A percentile compares a stretch with the other conserved stretches of the same genome.
phyloP scores from a whole-genome alignment of 2,329 filamentous ascomycete species.

The Colletotrichum destructivum region DNA sequence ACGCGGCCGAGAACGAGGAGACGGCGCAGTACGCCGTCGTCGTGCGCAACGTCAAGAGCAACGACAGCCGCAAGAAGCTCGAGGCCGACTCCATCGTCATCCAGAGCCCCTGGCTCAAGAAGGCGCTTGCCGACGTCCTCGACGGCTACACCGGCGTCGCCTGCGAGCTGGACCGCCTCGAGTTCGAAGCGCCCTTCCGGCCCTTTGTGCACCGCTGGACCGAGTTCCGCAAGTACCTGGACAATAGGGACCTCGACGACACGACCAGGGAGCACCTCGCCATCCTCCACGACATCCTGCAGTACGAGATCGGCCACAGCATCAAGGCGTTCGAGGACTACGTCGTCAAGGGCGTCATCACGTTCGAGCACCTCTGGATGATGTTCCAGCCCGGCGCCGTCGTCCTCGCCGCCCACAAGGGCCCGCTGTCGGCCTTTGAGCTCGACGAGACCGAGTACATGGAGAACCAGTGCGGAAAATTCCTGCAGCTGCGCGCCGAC shows the following conservation, averaged over 20 bases:
- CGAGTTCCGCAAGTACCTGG: slow-evolving; percentile 58
- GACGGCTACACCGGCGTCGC: slow-evolving; percentile 73
- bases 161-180: slow-evolving; percentile 71
- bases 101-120: slow-evolving; percentile 74
- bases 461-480: slow-evolving; percentile 54
- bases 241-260: slow-evolving; percentile 58
- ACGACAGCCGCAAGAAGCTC: slow-evolving; percentile 72
- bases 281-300: slow-evolving; percentile 63
- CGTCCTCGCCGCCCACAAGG: slow-evolving; percentile 57
- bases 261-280: slow-evolving; percentile 62
- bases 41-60: slow-evolving; percentile 70
- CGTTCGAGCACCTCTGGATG: slow-evolving; percentile 68
- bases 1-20: slow-evolving; percentile 72
- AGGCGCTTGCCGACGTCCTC: slow-evolving; percentile 68
- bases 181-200: slow-evolving; percentile 73
- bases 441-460: slow-evolving; percentile 56
- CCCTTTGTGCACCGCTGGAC: slow-evolving; percentile 78
- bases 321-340: slow-evolving; percentile 67
- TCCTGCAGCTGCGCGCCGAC: slow-evolving; percentile 57
- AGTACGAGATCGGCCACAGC: slow-evolving; percentile 65
- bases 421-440: slow-evolving; percentile 56
- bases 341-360: slow-evolving; percentile 67
- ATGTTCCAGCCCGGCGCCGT: slow-evolving; percentile 64
- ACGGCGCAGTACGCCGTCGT: slow-evolving; percentile 74
- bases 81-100: slow-evolving; percentile 74